Conservation (phyloP, 352 stramenopile species). For the Phytophthora crassamura region DNA sequence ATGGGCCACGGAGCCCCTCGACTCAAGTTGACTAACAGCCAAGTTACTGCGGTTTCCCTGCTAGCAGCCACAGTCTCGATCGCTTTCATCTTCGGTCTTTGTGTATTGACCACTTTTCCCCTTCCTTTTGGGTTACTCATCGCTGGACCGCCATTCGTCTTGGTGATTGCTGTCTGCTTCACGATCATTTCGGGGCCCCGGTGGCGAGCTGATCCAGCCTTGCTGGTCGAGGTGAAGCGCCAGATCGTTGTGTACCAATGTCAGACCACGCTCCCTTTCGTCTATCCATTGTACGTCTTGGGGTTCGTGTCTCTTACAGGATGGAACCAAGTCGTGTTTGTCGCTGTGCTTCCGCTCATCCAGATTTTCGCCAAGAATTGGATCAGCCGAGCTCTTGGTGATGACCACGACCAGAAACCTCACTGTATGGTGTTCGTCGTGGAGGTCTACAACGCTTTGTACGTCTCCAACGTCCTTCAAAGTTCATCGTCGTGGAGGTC, state of each 20-base stretch:
- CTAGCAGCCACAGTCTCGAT: constrained; percentile 19
- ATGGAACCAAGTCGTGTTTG: constrained; percentile 35
- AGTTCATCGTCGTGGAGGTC: constrained; percentile 33
- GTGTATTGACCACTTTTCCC: constrained; percentile 36
- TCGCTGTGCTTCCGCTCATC: constrained; percentile 45
- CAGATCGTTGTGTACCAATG: constrained; percentile 26
- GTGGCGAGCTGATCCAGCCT: constrained; percentile 10
- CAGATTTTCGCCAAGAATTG: constrained; percentile 54
- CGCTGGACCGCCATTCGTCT: constrained; percentile 11
- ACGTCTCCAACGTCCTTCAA: constrained; percentile 50
- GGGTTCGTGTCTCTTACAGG: constrained; percentile 34
- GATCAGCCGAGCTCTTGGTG: constrained; percentile 24
- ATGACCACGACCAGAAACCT: constrained; percentile 37
- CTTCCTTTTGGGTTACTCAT: constrained; percentile 50
- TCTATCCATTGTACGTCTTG: constrained; percentile 57
- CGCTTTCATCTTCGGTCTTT: constrained; percentile 19
- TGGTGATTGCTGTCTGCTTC: constrained; percentile 20
- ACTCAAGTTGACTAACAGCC: constrained; percentile 9
- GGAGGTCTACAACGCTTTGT: constrained; percentile 58
- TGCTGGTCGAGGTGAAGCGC: constrained; percentile 22
- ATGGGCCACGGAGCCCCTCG: constrained; percentile 22
- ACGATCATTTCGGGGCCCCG: constrained; percentile 17
- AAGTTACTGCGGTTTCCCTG: constrained; percentile 12
- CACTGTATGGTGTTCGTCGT: constrained; percentile 56
- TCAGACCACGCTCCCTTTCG: constrained; percentile 29